Conservation (phyloP, 768 basidiomycete genomes). For the Postia placenta region DNA sequence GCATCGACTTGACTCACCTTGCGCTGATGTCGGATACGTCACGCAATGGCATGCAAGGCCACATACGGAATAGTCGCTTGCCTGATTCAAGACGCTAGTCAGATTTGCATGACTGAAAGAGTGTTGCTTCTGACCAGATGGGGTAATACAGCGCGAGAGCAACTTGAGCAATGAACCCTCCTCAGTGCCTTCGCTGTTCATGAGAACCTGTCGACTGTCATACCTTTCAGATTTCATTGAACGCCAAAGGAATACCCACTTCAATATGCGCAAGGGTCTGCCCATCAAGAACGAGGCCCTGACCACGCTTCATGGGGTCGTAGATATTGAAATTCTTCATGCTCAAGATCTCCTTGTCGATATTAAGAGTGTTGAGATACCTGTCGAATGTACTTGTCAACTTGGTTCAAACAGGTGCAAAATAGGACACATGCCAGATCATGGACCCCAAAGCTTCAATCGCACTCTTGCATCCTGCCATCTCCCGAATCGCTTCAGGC, state of each 20-base stretch:
- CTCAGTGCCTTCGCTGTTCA: slow-evolving; percentile 91
- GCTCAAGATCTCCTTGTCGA: slow-evolving; percentile 90
- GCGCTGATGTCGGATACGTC: slow-evolving; percentile 83
- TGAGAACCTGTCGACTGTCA: slow-evolving; percentile 49
- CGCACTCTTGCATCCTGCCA: slow-evolving; percentile 59
- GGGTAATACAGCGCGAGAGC: slow-evolving; percentile 79
- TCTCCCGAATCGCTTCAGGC: slow-evolving; percentile 70
- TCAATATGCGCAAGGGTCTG: slow-evolving; percentile 95
- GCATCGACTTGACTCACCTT: slow-evolving; percentile 40
- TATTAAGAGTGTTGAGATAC: slow-evolving; percentile 90
- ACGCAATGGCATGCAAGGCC: slow-evolving; percentile 90
- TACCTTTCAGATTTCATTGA: not conserved
- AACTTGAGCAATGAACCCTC: slow-evolving; percentile 86
- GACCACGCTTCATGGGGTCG: slow-evolving; percentile 90
- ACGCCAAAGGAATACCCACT: slow-evolving; percentile 34
- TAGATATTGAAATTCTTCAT: slow-evolving; percentile 98
- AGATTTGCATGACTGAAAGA: slow-evolving; percentile 4
- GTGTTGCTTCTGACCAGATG: slow-evolving; percentile 60
- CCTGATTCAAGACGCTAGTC: slow-evolving; percentile 38
- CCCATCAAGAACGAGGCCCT: slow-evolving; percentile 83
- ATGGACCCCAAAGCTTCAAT: slow-evolving; percentile 87
- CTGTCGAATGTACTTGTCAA: slow-evolving; percentile 28
- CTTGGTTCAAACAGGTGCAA: not conserved
- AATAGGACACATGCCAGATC: slow-evolving; percentile 62
- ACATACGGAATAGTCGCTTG: slow-evolving; percentile 93